Percentiles rank a stretch among this genome's conserved stretches.
These are phyloP conservation scores for Solioccasus polychromus DNA, from an alignment of 768 basidiomycete genomes.

Conservation along the genomic window DNA sequence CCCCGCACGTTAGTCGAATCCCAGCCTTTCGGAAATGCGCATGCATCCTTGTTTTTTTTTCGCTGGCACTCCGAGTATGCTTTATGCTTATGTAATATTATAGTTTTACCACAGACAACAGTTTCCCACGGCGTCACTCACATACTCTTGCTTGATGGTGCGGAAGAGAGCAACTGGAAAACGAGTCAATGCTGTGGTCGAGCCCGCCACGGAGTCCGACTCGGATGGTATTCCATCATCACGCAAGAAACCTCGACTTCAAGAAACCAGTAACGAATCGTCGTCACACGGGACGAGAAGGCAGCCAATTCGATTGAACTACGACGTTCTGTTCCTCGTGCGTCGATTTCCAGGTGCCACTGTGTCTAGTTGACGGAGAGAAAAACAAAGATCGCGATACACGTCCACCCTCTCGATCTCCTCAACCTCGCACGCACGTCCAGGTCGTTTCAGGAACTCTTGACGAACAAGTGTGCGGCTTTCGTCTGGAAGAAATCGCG, in stretches of 20 bases:
- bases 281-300: background rate
- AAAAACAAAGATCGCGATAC: constrained; percentile 6
- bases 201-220: no score
- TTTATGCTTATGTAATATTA: no score
- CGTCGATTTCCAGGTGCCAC: background rate
- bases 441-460: constrained; percentile 35
- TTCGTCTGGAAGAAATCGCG: constrained; percentile 20
- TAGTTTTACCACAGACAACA: no score
- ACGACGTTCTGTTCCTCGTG: constrained; percentile 9
- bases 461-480: constrained; percentile 29
- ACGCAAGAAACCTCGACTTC: background rate
- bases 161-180: no score
- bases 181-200: no score
- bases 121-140: no score
- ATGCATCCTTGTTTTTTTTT: no score
- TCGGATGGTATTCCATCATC: background rate
- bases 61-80: no score
- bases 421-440: constrained; percentile 37
- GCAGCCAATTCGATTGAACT: constrained; percentile 2
- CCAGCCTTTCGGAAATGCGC: no score
- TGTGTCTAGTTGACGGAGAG: no score
- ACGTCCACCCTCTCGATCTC: constrained; percentile 31
- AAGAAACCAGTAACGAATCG: background rate
- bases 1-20: no score
- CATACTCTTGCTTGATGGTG: no score